phyloP scores from a whole-genome alignment of 2,329 filamentous ascomycete genomes.

The Paecilomyces formosus region DNA sequence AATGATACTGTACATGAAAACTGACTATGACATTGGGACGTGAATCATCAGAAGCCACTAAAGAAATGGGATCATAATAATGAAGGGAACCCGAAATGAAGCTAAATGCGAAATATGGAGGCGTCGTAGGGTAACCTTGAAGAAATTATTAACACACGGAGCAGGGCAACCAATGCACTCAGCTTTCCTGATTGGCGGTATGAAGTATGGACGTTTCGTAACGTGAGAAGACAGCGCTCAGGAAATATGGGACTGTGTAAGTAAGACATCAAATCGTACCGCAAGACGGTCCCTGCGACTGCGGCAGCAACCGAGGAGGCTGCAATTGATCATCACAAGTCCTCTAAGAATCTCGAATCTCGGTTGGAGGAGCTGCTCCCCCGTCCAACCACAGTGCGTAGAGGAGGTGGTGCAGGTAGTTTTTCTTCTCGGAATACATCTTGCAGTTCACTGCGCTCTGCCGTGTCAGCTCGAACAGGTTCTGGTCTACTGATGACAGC shows the following conservation, averaged over 20 bases:
- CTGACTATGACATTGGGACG: neutral
- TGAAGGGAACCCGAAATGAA: neutral
- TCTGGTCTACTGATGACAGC: slow-evolving; percentile 7
- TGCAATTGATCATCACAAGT: slow-evolving; percentile 17
- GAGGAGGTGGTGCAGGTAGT: slow-evolving; percentile 20
- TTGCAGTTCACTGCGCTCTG: slow-evolving; percentile 17
- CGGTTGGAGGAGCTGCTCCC: slow-evolving; percentile 17
- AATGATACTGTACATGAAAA: neutral
- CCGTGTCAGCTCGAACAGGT: slow-evolving; percentile 5
- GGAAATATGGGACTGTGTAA: neutral
- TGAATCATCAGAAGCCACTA: neutral
- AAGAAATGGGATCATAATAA: neutral
- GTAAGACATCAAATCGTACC: neutral
- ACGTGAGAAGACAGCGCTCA: neutral
- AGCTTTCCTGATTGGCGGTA: neutral
- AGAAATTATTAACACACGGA: neutral
- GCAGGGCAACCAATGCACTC: neutral
- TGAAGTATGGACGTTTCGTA: neutral
- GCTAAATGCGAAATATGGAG: neutral
- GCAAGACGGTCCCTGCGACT: neutral
- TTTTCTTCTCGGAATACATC: slow-evolving; percentile 23
- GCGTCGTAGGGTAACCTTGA: neutral
- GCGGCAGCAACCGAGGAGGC: neutral
- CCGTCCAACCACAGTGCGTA: slow-evolving; percentile 11
- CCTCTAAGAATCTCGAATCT: slow-evolving; percentile 30